phyloP scores from a whole-genome alignment of 116 monocot genomes.

The Trichopus zeylanicus region DNA sequence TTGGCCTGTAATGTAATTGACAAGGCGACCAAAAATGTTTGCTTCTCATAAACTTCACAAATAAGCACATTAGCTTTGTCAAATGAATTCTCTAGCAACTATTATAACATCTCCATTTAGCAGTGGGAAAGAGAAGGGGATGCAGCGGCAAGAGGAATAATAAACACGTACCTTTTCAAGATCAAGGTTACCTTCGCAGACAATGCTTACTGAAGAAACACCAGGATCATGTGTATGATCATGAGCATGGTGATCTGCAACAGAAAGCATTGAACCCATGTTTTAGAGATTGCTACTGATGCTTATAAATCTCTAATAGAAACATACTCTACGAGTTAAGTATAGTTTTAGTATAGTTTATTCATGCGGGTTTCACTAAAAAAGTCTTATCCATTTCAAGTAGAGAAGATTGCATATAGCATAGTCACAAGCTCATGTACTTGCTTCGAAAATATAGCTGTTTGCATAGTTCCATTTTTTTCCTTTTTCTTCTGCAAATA shows the following conservation, averaged over 20 bases:
- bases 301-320: not conserved
- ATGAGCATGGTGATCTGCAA: slow-evolving; percentile 46
- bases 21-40: not conserved
- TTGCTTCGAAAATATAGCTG: too few species aligned
- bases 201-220: slow-evolving; percentile 96
- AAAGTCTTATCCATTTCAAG: too few species aligned
- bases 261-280: slow-evolving; percentile 1
- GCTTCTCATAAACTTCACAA: not conserved
- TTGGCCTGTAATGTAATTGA: slow-evolving; percentile 52
- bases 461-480: too few species aligned
- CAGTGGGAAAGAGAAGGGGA: not conserved
- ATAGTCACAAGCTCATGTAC: too few species aligned
- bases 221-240: slow-evolving; percentile 94
- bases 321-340: too few species aligned
- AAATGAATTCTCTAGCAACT: not conserved
- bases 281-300: not conserved
- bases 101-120: not conserved
- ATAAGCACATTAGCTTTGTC: not conserved
- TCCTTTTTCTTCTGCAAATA: too few species aligned
- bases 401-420: too few species aligned
- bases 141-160: not conserved
- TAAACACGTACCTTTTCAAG: slow-evolving; percentile 64
- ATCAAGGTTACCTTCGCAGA: slow-evolving; percentile 85
- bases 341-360: too few species aligned
- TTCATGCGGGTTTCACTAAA: too few species aligned